Evolutionary conservation across 108 stramenopile species (phyloP), one percentile per base, ranked within the genome.

Genomic region (Bacterosira constricta): DNA sequence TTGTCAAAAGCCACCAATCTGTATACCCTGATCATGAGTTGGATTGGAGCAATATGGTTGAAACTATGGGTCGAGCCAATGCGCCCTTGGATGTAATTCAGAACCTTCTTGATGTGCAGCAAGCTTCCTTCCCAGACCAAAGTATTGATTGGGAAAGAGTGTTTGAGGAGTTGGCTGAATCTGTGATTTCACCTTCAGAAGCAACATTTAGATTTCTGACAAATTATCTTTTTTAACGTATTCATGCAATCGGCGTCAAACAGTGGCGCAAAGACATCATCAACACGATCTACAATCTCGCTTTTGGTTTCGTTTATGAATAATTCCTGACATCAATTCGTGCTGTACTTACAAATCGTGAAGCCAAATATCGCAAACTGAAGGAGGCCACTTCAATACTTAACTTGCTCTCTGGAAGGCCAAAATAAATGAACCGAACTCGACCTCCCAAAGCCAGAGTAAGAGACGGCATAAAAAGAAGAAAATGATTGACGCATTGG

Each of bases 351-450:
- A 18, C 44, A 15, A 6, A 15, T 45, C 3, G 3, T 7, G 20
- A 45, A 45, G 2, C 17, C 20, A 18, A 45, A 45, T 45, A 18
- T 9, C 44, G 44, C 44, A 45, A 7, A 12, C n/a, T 47, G 46
- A 47, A 47, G 23, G 11, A 56, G 7, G 23, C 20, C 6, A 27
- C 55, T 27, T 27, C 55, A 13, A 30, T 56, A 1, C 9, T 56
- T 4, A 55, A 35, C 55, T 56, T 56, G 55, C 55, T 31, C 25
- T 56, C 17, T 56, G 55, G 55, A 56, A 56, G 15, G 18, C 9
- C 6, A 1, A 7, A 31, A 56, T 56, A 3, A 25, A 56, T 6
- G 55, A n/a, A n/a, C n/a, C n/a, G 7, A 56, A 31, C 26, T 23
- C 20, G 23, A n/a, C n/a, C 55, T n/a, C n/a, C n/a, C n/a, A n/a